Percentiles rank a stretch among this genome's conserved stretches.
These are phyloP conservation scores for Tephrocybe rancida DNA, from an alignment of 768 basidiomycete species.

Conservation along the genomic window DNA sequence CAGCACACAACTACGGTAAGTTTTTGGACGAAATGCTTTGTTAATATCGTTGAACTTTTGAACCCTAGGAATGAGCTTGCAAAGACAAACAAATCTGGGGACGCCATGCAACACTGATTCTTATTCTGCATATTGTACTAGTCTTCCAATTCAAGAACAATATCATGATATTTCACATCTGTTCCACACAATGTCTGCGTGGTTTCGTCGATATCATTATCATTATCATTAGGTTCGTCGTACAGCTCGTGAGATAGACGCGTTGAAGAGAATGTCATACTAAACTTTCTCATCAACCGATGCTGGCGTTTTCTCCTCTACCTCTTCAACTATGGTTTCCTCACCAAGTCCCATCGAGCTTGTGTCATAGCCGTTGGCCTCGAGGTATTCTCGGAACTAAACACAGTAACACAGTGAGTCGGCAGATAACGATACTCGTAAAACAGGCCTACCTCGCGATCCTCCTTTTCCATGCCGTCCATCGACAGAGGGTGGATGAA, in stretches of 20 bases:
- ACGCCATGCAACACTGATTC: constrained; percentile 57
- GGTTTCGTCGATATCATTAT: too few species aligned
- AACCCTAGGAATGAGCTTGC: constrained; percentile 59
- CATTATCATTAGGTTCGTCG: constrained; percentile 2
- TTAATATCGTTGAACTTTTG: neutral
- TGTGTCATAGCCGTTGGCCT: constrained; percentile 78
- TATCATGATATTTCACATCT: too few species aligned
- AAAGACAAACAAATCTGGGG: constrained; percentile 52
- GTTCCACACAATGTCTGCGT: too few species aligned
- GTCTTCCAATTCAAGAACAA: neutral
- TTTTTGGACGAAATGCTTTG: constrained; percentile 6
- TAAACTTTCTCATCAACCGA: constrained; percentile 13
- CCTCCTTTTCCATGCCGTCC: constrained; percentile 82
- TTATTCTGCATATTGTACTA: neutral
- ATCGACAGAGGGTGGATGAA: constrained; percentile 74
- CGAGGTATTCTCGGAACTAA: constrained; percentile 84
- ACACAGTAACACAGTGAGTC: neutral
- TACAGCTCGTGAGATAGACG: constrained; percentile 1
- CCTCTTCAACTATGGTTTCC: constrained; percentile 21
- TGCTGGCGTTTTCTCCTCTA: constrained; percentile 21
- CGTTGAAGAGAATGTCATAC: neutral
- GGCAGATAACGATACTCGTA: neutral
- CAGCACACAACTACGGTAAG: constrained; percentile 91
- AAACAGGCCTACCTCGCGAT: constrained; percentile 50
- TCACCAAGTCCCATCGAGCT: constrained; percentile 63